Base-by-base conservation (phyloP, 192 early-diverging fungal genomes). In the Chytriomyces sp. region DNA sequence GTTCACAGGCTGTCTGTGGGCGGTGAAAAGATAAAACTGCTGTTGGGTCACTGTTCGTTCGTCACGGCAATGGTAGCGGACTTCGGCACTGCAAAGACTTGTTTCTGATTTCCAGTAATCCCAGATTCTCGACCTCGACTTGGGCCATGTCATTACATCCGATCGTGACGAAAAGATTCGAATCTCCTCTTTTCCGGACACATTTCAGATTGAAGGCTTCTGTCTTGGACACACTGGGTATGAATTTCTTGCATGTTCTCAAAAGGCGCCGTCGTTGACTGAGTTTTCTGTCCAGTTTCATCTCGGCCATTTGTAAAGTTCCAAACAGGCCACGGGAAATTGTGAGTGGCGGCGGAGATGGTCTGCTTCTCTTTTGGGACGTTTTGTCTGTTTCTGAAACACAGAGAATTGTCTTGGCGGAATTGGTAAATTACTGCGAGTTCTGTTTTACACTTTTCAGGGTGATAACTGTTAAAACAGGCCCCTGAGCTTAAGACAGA, bases 111-210 rank as follows among this genome's bases (percentile, higher is more conserved):
- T 8, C 7, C 45, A 23, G 60, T 23, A 13, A 11, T 43, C 44
- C 18, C 35, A 85, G 91, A 77, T 81, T 2, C 82, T 98, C 49
- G 84, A 92, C 7, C 73, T 75, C 7, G 88, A 92, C 61, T 81
- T 88, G 62, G 86, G 88, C 49, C 91, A 86, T 50, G 77, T 99
- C 44, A 83, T 99, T 50, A 96, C 98, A 9, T 89, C 92, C 60
- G 98, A 99, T 80, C 92, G 98, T 28, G 98, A 99, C 84, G 98
- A 99, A 76, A 96, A 99, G 82, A 92, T 99, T 70, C 92, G 98
- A 8, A 85, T 99, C n/a, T 95, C 94, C 69, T 84, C 85, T 46
- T 98, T 92, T 79, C 98, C 98, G 24, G 92, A 93, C 67, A 86
- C 91, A 0, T 95, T 94, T 79, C 94, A 93, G 73, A 97, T 99